Base-by-base conservation (phyloP, 2,329 filamentous ascomycete genomes). In the Neopestalotiopsis sp. region DNA sequence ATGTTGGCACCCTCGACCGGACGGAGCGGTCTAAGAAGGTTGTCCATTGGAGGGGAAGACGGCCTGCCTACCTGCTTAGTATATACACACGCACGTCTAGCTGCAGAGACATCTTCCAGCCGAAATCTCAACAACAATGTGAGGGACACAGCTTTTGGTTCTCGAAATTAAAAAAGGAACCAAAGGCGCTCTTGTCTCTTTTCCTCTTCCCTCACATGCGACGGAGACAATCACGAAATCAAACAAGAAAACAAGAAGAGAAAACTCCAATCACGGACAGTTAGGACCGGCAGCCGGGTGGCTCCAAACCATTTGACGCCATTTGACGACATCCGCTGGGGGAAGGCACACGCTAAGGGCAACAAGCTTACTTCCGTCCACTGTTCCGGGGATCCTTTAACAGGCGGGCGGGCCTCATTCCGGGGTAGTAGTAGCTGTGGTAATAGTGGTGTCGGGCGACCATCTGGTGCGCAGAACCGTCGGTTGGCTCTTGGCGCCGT, bases 291-390 rank as follows among this genome's bases (percentile, higher is more conserved):
- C 65, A 59, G 30, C 65, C 65, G 65, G 30, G 52, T 38, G 28
- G 65, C 4, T 20, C 65, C 32, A 49, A n/a, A 38, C 20, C n/a
- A 28, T 24, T 67, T 67, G 65, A 67, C 65, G 65, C 65, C 65
- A 67, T 67, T 67, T 67, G 65, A 67, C 65, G 65, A 67, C 65
- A 67, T 67, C 65, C 65, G 30, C 24, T 28, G 24, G 24, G 24
- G 24, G 24, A 28, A 28, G 28, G 56, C 40, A 6, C 63, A 57
- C 42, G 63, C 63, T 66, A 66, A 65, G 13, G 42, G 28, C 6
- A 17, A 52, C 45, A 52, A 52, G 45, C 45, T 52, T 52, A 52
- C 45, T 52, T 20, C 45, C 45, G 45, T 52, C 14, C 14, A 38
- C 45, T 32, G 24, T 32, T 57, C 63, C 5, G 20, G 24, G 28